These are phyloP conservation scores for Dactylellina sp. DNA, from an alignment of 2,329 filamentous ascomycete genomes.

Conservation along the genomic window DNA sequence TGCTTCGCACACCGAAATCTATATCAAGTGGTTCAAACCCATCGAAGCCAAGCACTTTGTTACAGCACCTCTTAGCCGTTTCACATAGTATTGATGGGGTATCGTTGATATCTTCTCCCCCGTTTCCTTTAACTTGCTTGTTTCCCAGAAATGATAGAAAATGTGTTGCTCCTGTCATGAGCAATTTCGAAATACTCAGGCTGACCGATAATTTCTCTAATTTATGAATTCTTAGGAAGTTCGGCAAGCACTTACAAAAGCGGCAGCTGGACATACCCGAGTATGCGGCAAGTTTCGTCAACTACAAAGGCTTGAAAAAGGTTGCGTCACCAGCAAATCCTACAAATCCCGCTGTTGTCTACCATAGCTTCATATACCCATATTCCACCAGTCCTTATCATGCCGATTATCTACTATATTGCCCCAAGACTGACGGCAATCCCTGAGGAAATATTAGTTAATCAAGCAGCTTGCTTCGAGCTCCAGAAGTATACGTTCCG, in stretches of 20 bases:
- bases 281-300: conserved; percentile 98
- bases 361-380: conserved; percentile 6
- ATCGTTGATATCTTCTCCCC: conserved; percentile 35
- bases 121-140: not conserved
- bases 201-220: conserved; percentile 15
- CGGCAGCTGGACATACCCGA: conserved; percentile 98
- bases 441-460: conserved; percentile 18
- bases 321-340: conserved; percentile 66
- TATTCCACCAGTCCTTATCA: too few species aligned
- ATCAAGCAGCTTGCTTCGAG: conserved; percentile 56
- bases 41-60: conserved; percentile 21
- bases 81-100: conserved; percentile 49
- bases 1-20: conserved; percentile 29
- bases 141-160: not conserved
- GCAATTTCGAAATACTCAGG: conserved; percentile 9
- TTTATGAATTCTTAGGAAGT: conserved; percentile 77
- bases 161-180: conserved; percentile 34
- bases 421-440: conserved; percentile 36
- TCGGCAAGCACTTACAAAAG: conserved; percentile 99
- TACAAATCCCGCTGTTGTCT: conserved; percentile 4
- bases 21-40: conserved; percentile 24
- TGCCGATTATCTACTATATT: not conserved
- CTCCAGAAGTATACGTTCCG: conserved; percentile 53
- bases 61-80: conserved; percentile 11
- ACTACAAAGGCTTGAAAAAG: conserved; percentile 99